Conservation (phyloP, 768 basidiomycete genomes). For the Mrakia frigida region DNA sequence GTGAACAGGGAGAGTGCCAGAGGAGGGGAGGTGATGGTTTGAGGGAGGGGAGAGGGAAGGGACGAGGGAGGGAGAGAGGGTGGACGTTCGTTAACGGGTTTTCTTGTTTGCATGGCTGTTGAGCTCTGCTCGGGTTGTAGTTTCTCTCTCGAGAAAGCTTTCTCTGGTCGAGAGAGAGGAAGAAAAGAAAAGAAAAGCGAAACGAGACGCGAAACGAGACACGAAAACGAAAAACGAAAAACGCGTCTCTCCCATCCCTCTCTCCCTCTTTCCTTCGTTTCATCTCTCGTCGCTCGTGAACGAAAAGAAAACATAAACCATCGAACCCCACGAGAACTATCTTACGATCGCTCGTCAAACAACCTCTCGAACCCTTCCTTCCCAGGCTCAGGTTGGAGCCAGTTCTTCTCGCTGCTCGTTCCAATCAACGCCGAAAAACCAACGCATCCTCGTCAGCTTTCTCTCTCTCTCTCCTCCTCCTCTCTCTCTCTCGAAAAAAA, state of each 20-base stretch:
- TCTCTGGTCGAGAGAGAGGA: too few species aligned
- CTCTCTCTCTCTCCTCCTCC: background rate
- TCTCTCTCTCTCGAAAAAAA: too few species aligned
- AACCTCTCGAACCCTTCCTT: conserved; percentile 37
- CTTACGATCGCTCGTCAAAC: background rate
- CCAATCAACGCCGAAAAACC: background rate
- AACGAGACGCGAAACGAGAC: too few species aligned
- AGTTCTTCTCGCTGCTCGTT: conserved; percentile 23
- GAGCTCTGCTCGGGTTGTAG: too few species aligned
- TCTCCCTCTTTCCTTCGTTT: background rate
- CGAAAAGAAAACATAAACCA: too few species aligned
- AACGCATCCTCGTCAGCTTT: conserved; percentile 53
- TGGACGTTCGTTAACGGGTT: too few species aligned
- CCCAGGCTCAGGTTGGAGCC: conserved; percentile 74
- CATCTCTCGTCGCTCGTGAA: background rate
- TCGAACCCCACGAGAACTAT: too few species aligned
- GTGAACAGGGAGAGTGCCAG: background rate
- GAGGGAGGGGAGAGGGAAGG: background rate
- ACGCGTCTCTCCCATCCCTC: too few species aligned
- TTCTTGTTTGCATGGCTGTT: too few species aligned
- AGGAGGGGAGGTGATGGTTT: background rate
- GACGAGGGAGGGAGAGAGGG: background rate
- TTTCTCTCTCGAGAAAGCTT: too few species aligned
- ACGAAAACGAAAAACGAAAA: too few species aligned
- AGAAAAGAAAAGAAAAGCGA: too few species aligned